Base-by-base conservation (phyloP, 768 basidiomycete genomes). In the Tricholoma hemisulphureum region DNA sequence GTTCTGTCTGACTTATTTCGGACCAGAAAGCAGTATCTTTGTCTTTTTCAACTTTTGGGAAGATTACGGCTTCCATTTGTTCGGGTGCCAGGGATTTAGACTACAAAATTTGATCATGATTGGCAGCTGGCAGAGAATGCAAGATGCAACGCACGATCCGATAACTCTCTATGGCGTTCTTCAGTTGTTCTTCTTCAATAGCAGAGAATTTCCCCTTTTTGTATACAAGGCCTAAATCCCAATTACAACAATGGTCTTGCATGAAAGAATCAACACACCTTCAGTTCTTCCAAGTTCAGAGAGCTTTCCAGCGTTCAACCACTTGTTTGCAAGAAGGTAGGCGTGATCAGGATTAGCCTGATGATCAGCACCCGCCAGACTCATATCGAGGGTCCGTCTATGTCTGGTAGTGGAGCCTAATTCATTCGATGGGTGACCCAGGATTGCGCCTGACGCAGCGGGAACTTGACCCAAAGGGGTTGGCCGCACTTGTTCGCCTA, bases 141-240 rank as follows among this genome's bases (percentile, higher is more conserved):
- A 20, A 55, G 53, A 49, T n/a, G 48, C 16, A 18, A 75, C 85
- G 49, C 63, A 89, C 89, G 18, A 70, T 63, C 54, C 81, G 80
- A 67, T 86, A 91, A 8, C 73, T 70, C 56, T 87, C 84, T 32
- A 93, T 84, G 6, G 90, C 91, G 13, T 71, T 69, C 60, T 73
- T 79, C 1, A 93, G 70, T 60, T 86, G 86, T 23, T 84, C 79
- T 57, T 86, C 88, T 65, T 94, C 91, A 39, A 85, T 84, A 0
- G 86, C 83, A 23, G 90, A 91, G 65, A 94, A 94, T 67, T 91
- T 93, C 13, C 91, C 91, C 71, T 92, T 92, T 73, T 88, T 92
- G 70, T 91, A 93, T 2, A 89, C 81, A n/a, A 93, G 81, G 29
- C 90, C 91, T 93, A 57, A 21, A 58, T 45, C 2, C 37, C 35